Percentiles rank a stretch among this genome's conserved stretches.
Evolutionary conservation across 495 filamentous ascomycete species (phyloP).

Genomic region (Tricharina praecox): DNA sequence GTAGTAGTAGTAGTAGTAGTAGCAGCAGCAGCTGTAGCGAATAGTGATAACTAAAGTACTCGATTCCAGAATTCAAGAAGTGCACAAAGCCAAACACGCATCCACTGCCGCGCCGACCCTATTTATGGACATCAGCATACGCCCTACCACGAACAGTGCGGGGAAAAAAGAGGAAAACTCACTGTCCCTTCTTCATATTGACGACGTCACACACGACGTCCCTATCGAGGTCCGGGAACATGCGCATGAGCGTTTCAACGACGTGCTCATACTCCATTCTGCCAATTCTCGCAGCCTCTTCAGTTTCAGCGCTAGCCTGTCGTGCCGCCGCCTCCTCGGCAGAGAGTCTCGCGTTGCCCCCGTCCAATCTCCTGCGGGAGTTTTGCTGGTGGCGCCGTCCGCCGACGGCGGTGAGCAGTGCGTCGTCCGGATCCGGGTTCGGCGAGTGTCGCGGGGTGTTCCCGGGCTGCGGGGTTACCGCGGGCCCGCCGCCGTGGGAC

Average conservation of each 20-base stretch:
- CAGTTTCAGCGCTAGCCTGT: conserved; percentile 82
- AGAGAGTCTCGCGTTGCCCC: conserved; percentile 31
- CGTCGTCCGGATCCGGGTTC: conserved; percentile 12
- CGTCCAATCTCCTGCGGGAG: conserved; percentile 34
- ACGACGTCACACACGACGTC: conserved; percentile 31
- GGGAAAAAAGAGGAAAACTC: conserved; percentile 17
- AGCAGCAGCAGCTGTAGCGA: no score
- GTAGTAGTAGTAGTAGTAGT: no score
- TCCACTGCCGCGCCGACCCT: conserved; percentile 25
- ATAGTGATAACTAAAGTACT: no score
- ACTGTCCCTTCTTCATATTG: conserved; percentile 28
- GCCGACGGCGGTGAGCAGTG: conserved; percentile 20
- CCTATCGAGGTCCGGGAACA: conserved; percentile 29
- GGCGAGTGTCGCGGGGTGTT: conserved; percentile 44
- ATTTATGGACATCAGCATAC: conserved; percentile 14
- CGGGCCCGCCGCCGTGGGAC: conserved; percentile 32
- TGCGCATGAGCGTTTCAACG: conserved; percentile 42
- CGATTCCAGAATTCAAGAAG: no score
- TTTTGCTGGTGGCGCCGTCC: conserved; percentile 19
- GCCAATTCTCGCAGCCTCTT: conserved; percentile 72
- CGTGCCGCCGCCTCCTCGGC: conserved; percentile 85
- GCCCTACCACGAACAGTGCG: background rate
- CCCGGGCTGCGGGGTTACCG: conserved; percentile 40
- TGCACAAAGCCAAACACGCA: conserved; percentile 26
- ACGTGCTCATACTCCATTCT: conserved; percentile 73